Percentiles rank a stretch among this genome's conserved stretches.
Conservation (phyloP, 2,329 filamentous ascomycete species). For the Coniella lustricola region DNA sequence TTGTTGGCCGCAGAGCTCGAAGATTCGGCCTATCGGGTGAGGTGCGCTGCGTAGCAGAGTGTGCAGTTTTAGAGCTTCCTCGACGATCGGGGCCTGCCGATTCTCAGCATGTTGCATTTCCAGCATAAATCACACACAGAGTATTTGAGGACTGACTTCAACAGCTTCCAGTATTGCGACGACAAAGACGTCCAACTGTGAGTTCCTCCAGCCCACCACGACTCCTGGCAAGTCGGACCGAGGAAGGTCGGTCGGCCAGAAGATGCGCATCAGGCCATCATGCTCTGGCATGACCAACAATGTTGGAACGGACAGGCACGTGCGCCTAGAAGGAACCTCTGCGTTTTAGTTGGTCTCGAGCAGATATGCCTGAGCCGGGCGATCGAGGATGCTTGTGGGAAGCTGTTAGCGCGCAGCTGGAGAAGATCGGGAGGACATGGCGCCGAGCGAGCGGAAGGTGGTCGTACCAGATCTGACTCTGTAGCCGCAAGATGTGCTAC, state of each 20-base stretch:
- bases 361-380: slow-evolving; percentile 74
- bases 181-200: slow-evolving; percentile 81
- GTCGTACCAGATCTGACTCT: slow-evolving; percentile 71
- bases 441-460: slow-evolving; percentile 8
- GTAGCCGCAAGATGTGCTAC: slow-evolving; percentile 73
- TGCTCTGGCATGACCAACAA: slow-evolving; percentile 56
- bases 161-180: slow-evolving; percentile 85
- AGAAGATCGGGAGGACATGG: slow-evolving; percentile 11
- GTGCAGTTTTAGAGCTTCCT: slow-evolving; percentile 77
- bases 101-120: slow-evolving; percentile 22
- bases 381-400: slow-evolving; percentile 68
- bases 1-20: slow-evolving; percentile 74
- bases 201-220: slow-evolving; percentile 94
- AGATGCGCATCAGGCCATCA: slow-evolving; percentile 94
- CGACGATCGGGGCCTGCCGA: slow-evolving; percentile 65
- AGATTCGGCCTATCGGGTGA: slow-evolving; percentile 73
- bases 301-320: slow-evolving; percentile 23
- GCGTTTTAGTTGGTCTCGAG: slow-evolving; percentile 87
- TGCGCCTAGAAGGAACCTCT: slow-evolving; percentile 78
- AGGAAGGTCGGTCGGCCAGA: slow-evolving; percentile 88
- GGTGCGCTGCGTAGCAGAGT: slow-evolving; percentile 77
- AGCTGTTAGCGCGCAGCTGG: slow-evolving; percentile 19
- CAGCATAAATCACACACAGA: not conserved
- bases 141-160: slow-evolving; percentile 54
- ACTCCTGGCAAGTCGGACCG: slow-evolving; percentile 70